These are phyloP conservation scores for Trichophyton rubrum DNA, from an alignment of 2,329 filamentous ascomycete genomes.

Conservation along the genomic window DNA sequence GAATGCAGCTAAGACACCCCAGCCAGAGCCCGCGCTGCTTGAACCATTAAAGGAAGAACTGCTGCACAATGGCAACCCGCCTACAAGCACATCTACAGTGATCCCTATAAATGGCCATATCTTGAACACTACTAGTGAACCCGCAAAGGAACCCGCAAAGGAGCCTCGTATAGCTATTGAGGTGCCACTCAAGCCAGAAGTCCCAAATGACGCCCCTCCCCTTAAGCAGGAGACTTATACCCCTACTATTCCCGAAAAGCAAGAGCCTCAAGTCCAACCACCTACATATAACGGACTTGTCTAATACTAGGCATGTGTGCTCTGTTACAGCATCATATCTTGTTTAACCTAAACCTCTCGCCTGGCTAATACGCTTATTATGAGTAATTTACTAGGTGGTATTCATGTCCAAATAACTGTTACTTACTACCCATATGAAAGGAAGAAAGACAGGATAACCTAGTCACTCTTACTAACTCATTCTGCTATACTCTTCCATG, in stretches of 20 bases:
- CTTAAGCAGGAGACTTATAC: neutral
- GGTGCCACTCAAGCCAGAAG: neutral
- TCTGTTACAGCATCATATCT: neutral
- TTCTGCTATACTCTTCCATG: neutral
- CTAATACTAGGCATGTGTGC: neutral
- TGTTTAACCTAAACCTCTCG: neutral
- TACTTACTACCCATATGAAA: neutral
- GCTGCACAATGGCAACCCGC: neutral
- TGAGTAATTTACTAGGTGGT: too few relatives aligned
- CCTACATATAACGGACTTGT: slow-evolving; percentile 1
- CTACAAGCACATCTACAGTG: neutral
- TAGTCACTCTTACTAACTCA: neutral
- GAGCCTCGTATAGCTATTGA: neutral
- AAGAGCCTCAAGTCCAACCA: neutral
- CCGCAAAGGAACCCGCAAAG: neutral
- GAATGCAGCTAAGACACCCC: neutral
- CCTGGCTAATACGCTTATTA: neutral
- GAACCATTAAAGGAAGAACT: neutral
- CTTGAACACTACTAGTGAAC: neutral
- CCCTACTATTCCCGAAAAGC: neutral
- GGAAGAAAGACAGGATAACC: neutral
- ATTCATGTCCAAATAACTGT: neutral
- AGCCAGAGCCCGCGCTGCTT: neutral
- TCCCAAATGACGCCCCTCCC: neutral
- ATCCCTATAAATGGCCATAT: neutral